Conservation (phyloP, 2,329 filamentous ascomycete genomes). For the Ophiocordyceps robertsii region DNA sequence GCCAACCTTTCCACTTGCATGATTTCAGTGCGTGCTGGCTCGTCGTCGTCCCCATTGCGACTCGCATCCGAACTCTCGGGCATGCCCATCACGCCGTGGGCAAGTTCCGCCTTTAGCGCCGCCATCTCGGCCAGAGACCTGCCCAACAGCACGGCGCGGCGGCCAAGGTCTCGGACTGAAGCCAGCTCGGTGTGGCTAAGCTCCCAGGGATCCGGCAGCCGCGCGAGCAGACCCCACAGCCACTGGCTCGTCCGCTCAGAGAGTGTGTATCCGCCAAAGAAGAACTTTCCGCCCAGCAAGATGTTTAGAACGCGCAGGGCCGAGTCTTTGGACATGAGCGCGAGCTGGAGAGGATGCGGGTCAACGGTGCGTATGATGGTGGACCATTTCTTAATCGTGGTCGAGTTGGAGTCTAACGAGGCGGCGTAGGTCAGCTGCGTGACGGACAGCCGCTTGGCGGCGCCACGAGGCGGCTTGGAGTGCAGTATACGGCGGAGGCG, state of each 20-base stretch:
- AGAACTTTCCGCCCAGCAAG: slow-evolving; percentile 49
- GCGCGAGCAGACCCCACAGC: slow-evolving; percentile 73
- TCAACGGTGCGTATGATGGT: slow-evolving; percentile 36
- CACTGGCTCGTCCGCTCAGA: slow-evolving; percentile 61
- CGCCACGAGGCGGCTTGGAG: slow-evolving; percentile 35
- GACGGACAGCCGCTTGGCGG: slow-evolving; percentile 37
- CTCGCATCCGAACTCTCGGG: slow-evolving; percentile 24
- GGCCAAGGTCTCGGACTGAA: slow-evolving; percentile 65
- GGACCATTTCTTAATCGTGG: slow-evolving; percentile 38
- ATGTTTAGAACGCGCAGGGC: slow-evolving; percentile 55
- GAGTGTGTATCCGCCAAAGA: slow-evolving; percentile 44
- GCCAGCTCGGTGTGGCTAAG: slow-evolving; percentile 64
- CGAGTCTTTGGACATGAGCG: slow-evolving; percentile 51
- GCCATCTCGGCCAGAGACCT: slow-evolving; percentile 40
- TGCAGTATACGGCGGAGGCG: slow-evolving; percentile 50
- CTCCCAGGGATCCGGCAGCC: slow-evolving; percentile 60
- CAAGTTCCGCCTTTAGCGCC: slow-evolving; percentile 28
- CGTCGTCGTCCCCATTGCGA: slow-evolving; percentile 4
- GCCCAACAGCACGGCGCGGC: slow-evolving; percentile 53
- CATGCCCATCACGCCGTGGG: slow-evolving; percentile 25
- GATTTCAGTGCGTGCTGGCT: slow-evolving; percentile 9
- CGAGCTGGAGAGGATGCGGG: slow-evolving; percentile 45
- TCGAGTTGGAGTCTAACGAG: slow-evolving; percentile 34
- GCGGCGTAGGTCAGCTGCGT: slow-evolving; percentile 43
- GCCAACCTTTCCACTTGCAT: no score